Base-by-base conservation (phyloP, 805 yeast genomes). In the Wickerhamomyces xylosicus region DNA sequence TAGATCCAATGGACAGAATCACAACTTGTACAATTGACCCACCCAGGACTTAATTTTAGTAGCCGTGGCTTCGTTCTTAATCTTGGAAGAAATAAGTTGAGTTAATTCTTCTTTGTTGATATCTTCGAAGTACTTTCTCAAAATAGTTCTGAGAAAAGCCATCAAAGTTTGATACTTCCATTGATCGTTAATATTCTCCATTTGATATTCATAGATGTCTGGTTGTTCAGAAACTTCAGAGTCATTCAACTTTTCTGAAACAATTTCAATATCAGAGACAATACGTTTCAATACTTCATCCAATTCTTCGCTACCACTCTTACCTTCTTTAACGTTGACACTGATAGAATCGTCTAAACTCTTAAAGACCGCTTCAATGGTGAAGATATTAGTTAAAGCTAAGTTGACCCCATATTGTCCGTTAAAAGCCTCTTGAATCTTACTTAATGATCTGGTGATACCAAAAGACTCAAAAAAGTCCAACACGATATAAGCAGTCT, bases 401-500 rank as follows among this genome's bases (percentile, higher is more conserved):
- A 62, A 47, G 33, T 59, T 57, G 15, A 15, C 22, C 48, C 50
- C 19, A 50, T 56, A 13, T 53, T 49, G 38, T 62, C 65, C 15
- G 56, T 48, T 42, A 74, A 64, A 5, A 76, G 53, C 43, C 64
- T 66, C 32, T 64, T 54, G 28, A 15, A 76, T 54, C 31, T 74
- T 53, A n/a, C 69, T 57, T 17, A 47, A 47, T 3, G 69, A 54
- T 5, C 61, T 47, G 3, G 79, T 48, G 18, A 79, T 54, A 3
- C 64, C 69, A 37, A 63, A 63, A 19, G 64, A 61, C 39, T 66
- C 63, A 42, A 81, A 61, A 38, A 71, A 67, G 44, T 74, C 77
- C 32, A 75, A 55, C 10, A 81, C 71, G 41, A 79, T 61, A 40
- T 66, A 73, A 1, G 84, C 92, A 38, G 75, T 73, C 50, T 78